phyloP scores from a whole-genome alignment of 108 stramenopile species.

The Poteriospumella lacustris region DNA sequence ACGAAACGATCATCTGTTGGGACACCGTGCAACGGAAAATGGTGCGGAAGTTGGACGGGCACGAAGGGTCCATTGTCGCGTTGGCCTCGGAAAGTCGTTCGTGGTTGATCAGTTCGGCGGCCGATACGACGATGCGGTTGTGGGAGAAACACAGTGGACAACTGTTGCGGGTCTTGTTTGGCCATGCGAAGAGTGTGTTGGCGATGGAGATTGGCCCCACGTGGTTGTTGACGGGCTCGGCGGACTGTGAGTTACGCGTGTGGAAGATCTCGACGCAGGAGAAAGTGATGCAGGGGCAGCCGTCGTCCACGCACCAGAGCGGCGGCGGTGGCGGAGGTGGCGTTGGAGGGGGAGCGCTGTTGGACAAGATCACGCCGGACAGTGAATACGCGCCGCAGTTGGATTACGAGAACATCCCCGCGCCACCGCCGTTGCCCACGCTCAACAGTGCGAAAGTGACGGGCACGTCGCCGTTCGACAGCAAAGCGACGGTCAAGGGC shows the following conservation, averaged over 20 bases:
- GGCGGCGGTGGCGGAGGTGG: too few relatives aligned
- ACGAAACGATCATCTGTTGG: constrained; percentile 49
- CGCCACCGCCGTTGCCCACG: too few relatives aligned
- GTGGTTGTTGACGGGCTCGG: constrained; percentile 48
- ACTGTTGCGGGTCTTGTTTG: constrained; percentile 49
- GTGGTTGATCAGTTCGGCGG: constrained; percentile 53
- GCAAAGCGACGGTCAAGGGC: background rate
- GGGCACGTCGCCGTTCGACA: background rate
- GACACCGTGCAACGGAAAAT: constrained; percentile 33
- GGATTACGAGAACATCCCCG: constrained; percentile 39
- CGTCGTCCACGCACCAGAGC: background rate
- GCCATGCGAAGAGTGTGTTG: constrained; percentile 55
- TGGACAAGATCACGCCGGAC: too few relatives aligned
- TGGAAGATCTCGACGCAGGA: constrained; percentile 33
- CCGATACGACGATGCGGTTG: constrained; percentile 57
- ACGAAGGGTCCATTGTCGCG: constrained; percentile 58
- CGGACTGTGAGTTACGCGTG: constrained; percentile 48
- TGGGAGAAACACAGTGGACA: constrained; percentile 52
- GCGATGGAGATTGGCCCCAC: constrained; percentile 50
- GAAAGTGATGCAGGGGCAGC: background rate
- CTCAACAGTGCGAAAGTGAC: too few relatives aligned
- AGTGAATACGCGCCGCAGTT: constrained; percentile 27
- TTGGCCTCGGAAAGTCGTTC: constrained; percentile 45
- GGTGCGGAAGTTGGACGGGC: constrained; percentile 39
- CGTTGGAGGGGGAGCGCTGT: too few relatives aligned